Evolutionary conservation across 208 protist genomes (phyloP).

Genomic region (Naegleria gruberi): DNA sequence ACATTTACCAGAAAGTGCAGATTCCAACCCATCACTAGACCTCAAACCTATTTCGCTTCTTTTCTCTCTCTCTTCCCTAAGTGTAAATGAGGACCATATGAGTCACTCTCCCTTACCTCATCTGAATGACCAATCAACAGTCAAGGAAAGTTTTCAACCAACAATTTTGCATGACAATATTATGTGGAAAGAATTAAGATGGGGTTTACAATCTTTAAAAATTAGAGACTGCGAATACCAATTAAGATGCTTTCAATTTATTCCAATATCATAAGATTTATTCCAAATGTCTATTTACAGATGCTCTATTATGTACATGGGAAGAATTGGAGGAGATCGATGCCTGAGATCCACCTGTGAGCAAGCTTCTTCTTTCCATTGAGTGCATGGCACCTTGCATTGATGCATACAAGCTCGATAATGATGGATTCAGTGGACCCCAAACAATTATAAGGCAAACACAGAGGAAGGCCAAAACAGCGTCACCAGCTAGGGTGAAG

Average conservation of each 20-base stretch:
- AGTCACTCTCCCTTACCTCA: too few relatives aligned
- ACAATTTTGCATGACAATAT: neutral
- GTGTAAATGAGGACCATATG: too few relatives aligned
- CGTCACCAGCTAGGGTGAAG: neutral
- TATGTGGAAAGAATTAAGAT: neutral
- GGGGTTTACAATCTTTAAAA: neutral
- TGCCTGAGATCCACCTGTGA: neutral
- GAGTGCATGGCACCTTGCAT: neutral
- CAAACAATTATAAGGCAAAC: neutral
- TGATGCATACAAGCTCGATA: neutral
- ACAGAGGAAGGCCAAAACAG: neutral
- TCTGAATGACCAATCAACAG: too few relatives aligned
- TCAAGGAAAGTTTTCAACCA: too few relatives aligned
- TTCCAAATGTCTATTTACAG: neutral
- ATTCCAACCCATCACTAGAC: too few relatives aligned
- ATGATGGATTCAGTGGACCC: neutral
- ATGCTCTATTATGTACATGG: neutral
- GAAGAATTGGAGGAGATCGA: neutral
- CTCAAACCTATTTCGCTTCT: too few relatives aligned
- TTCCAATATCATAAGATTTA: too few relatives aligned
- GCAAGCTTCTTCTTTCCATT: neutral
- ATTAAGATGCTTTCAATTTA: neutral
- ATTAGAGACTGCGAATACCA: neutral
- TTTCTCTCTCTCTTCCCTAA: too few relatives aligned
- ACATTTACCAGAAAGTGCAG: too few relatives aligned